Base-by-base conservation (phyloP, 257 asterid species). In the Paraleonurus japonicus region DNA sequence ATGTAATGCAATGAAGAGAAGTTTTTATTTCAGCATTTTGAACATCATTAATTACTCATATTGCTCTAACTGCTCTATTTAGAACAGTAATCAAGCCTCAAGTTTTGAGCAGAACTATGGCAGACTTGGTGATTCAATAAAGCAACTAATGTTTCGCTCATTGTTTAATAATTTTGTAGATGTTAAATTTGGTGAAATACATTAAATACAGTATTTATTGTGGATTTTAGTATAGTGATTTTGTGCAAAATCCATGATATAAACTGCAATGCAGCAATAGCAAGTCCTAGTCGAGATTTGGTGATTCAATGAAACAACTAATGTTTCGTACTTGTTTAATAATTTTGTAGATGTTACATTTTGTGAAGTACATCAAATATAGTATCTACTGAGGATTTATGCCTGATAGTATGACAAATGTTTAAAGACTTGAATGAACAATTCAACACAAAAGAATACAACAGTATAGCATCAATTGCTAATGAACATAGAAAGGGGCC, bases 1-100 rank as follows among this genome's bases (percentile, higher is more conserved):
- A 80, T 69, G 75, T 27, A n/a, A 32, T 35, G 53, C 16, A 54
- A 55, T 53, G 16, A 57, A 12, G 23, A 45, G 32, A 79, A 50
- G 70, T 63, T 48, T 47, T 19, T 61, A 17, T 20, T 61, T 72
- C 24, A 43, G 64, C 74, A 53, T 47, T 51, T 61, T 43, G 9
- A 55, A 35, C 51, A 27, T 28, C 62, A 41, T 60, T 61, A 24
- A 15, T 32, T 12, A 58, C 39, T 69, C 51, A 50, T n/a, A n/a
- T 61, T 32, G 57, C 39, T 47, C n/a, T 54, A 58, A 43, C 54
- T 41, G 50, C 67, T 9, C 10, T 70, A 11, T 7, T 69, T 57
- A 43, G 60, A 64, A 47, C 3, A 12, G 64, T 50, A 35, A 33
- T 67, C 75, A 48, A 17, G 61, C 28, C 61, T 53, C 22, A 39